These are phyloP conservation scores for Saccharomyces hybrid DNA, from an alignment of 1,139 yeast genomes.

Conservation along the genomic window DNA sequence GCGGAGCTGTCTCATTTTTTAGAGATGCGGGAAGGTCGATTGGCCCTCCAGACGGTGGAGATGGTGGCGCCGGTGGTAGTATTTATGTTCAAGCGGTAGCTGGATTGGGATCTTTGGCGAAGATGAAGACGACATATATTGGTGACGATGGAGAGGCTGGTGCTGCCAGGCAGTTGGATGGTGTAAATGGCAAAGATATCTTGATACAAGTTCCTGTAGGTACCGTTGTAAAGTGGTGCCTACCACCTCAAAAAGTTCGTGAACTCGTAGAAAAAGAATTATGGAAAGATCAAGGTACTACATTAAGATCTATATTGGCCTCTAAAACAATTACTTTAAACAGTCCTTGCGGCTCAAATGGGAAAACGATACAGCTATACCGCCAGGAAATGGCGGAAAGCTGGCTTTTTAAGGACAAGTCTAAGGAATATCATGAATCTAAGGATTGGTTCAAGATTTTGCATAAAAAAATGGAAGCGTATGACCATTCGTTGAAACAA, in stretches of 20 bases:
- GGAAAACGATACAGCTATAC: conserved; percentile 42
- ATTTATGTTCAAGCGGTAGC: conserved; percentile 74
- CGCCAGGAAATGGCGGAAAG: conserved; percentile 69
- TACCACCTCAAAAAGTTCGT: conserved; percentile 53
- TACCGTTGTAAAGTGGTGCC: conserved; percentile 78
- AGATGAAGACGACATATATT: conserved; percentile 54
- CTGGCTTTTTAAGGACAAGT: conserved; percentile 76
- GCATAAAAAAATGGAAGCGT: conserved; percentile 52
- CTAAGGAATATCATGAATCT: conserved; percentile 57
- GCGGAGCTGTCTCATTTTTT: conserved; percentile 78
- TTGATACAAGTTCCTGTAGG: conserved; percentile 86
- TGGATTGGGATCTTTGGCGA: conserved; percentile 63
- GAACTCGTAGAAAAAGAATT: conserved; percentile 14
- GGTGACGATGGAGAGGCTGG: conserved; percentile 74
- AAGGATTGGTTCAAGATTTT: conserved; percentile 60
- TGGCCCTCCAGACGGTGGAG: conserved; percentile 98
- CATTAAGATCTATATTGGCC: conserved; percentile 17
- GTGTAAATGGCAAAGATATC: conserved; percentile 70
- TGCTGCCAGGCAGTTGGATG: conserved; percentile 69
- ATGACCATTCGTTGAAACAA: conserved; percentile 53
- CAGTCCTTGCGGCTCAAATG: conserved; percentile 21
- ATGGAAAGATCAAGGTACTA: conserved; percentile 2
- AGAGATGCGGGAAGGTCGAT: conserved; percentile 75
- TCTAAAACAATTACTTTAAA: conserved; percentile 15
- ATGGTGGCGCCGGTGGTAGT: conserved; percentile 91